Conservation (phyloP, 2,329 filamentous ascomycete species). For the Colletotrichum costaricense region DNA sequence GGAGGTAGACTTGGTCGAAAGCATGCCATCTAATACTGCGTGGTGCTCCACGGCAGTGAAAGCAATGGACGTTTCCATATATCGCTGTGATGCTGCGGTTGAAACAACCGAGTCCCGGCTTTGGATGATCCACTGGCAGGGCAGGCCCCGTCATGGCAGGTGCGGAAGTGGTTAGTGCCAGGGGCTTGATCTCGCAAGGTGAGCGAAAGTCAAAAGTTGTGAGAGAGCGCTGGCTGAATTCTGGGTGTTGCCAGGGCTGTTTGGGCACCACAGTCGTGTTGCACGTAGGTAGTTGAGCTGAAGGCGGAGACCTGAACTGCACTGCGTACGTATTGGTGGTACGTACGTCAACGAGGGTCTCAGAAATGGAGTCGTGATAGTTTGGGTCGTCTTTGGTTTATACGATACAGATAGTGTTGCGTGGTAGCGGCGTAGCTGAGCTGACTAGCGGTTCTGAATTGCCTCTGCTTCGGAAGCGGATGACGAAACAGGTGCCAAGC, state of each 20-base stretch:
- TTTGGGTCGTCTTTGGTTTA: background rate
- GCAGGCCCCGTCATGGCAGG: conserved; percentile 13
- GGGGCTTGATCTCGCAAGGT: conserved; percentile 12
- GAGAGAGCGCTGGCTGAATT: background rate
- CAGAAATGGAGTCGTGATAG: background rate
- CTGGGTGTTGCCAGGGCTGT: background rate
- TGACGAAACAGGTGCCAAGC: conserved; percentile 13
- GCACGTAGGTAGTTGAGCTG: background rate
- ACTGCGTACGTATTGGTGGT: background rate
- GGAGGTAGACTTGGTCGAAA: background rate
- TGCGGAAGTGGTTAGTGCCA: background rate
- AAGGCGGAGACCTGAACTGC: background rate
- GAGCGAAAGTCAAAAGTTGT: background rate
- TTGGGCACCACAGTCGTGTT: background rate
- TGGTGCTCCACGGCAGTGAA: conserved; percentile 28
- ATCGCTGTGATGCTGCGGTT: conserved; percentile 11
- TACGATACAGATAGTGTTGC: background rate
- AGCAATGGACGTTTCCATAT: conserved; percentile 23
- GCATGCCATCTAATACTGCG: background rate
- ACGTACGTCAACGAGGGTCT: conserved; percentile 8
- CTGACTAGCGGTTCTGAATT: background rate
- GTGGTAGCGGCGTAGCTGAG: background rate
- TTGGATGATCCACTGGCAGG: conserved; percentile 22
- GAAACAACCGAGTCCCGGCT: conserved; percentile 34
- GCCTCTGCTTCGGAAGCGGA: background rate